Base-by-base conservation (phyloP, 1,139 yeast genomes). In the Candida sp. region DNA sequence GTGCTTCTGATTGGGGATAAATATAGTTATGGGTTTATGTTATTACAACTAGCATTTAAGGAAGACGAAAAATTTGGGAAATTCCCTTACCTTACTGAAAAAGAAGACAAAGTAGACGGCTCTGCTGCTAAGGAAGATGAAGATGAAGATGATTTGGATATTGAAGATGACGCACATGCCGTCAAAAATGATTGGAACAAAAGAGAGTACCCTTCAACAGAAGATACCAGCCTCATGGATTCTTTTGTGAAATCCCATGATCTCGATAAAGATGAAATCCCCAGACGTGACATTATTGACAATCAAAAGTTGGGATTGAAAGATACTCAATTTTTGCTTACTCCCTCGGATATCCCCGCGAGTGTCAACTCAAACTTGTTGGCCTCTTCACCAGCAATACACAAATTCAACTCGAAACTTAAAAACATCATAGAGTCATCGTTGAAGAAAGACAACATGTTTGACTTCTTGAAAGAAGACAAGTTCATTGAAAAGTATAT, bases 31-130 rank as follows among this genome's bases (percentile, higher is more conserved):
- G 60, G 67, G 0, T 66, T 77, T 44, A 55, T 65, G 3, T 56
- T 73, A 50, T 61, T 66, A 5, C 68, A 83, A 36, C 58, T 90
- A n/a, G 96, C 97, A 1, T 87, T 79, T 61, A 75, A 77, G 30
- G 96, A 89, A 52, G 97, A 91, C 57, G 85, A 81, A 51, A 80
- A 84, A 49, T 66, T 77, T 11, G 81, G 86, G 12, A 70, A 70
- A 38, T 85, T 87, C 51, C 84, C 87, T 0, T 65, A 67, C 21
- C 60, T 87, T 39, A 59, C 70, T 1, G 60, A 67, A 4, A 35
- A 25, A 33, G 40, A 33, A n/a, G 11, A 15, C 22, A 21, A 40
- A 7, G 6, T 35, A 8, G 33, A 37, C 4, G 33, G 22, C 5
- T 36, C 33, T 3, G 41, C 43, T 9, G 51, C 50, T 15, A 32